Base-by-base conservation (phyloP, 140 eudicot species). In the Stevia rebaudiana region DNA sequence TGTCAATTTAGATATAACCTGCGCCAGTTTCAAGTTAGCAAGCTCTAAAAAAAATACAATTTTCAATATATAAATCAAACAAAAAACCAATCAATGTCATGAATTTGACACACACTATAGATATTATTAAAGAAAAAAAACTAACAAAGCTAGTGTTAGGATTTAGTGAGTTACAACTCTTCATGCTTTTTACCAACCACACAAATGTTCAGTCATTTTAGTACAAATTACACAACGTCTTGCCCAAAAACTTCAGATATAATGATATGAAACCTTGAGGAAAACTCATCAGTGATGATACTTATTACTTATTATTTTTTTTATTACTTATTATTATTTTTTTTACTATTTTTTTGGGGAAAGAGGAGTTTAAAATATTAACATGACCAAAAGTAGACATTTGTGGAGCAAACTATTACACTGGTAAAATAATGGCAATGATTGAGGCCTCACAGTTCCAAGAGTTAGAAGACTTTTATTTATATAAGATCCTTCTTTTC, bases 381-480 rank as follows among this genome's bases (percentile, higher is more conserved):
- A 51, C 23, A 60, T 62, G 51, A 61, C 64, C 28, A 72, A 65
- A 77, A 65, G 33, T 66, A 61, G 63, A 39, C 53, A 71, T 50
- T 53, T 70, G 43, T 68, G 33, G 54, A 74, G 79, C 64, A 72
- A 76, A 81, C 78, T 65, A 67, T 51, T 72, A 72, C 77, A 63
- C 71, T 67, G 72, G 70, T 52, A 65, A 77, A 61, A 73, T 35
- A 82, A 78, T 71, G 78, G 79, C 75, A 77, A 74, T 60, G 73
- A 68, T 57, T 43, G 71, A 78, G 81, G 81, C 77, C 98, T 92
- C 88, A 92, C 98, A 81, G 98, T 88, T 83, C 98, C 98, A 73
- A 92, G 96, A 67, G 96, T 92, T 63, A 92, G 84, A 82, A 92
- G 88, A 83, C 96, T 88, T 74, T 92, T 92, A 54, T 92, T 92